Percentiles rank a stretch among this genome's conserved stretches.
phyloP scores from a whole-genome alignment of 257 asterid genomes.

The Cruciata laevipes region DNA sequence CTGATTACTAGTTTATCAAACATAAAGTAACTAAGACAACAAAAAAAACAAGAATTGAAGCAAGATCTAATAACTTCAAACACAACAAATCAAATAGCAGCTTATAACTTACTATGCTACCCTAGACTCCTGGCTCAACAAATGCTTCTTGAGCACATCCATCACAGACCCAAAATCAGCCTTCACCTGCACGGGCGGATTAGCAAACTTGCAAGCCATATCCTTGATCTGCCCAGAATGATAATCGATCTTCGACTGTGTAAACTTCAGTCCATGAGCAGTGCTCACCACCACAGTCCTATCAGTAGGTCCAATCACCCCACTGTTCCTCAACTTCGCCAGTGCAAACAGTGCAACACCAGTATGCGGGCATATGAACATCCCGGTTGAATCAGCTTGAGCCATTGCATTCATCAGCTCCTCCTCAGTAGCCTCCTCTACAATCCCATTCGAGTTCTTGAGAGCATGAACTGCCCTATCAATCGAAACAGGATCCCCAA shows the following conservation, averaged over 20 bases:
- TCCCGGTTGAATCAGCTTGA: slow-evolving; percentile 85
- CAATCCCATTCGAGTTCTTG: slow-evolving; percentile 61
- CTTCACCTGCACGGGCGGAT: slow-evolving; percentile 76
- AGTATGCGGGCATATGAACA: slow-evolving; percentile 89
- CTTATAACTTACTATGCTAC: slow-evolving; percentile 5
- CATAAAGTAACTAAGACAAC: background rate
- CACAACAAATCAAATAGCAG: background rate
- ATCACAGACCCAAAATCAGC: slow-evolving; percentile 86
- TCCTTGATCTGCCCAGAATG: slow-evolving; percentile 65
- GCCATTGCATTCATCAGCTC: slow-evolving; percentile 93
- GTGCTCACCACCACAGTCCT: slow-evolving; percentile 87
- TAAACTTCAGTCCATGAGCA: slow-evolving; percentile 90
- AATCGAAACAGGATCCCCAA: slow-evolving; percentile 85
- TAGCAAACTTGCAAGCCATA: slow-evolving; percentile 65
- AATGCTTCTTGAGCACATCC: slow-evolving; percentile 76
- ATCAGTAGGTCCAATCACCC: slow-evolving; percentile 54
- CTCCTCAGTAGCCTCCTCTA: slow-evolving; percentile 88
- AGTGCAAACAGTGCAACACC: slow-evolving; percentile 80
- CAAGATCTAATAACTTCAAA: background rate
- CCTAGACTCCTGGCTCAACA: slow-evolving; percentile 42
- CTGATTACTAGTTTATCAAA: background rate
- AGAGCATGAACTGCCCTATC: slow-evolving; percentile 76
- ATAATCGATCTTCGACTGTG: slow-evolving; percentile 70
- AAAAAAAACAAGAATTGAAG: background rate
- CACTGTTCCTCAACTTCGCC: slow-evolving; percentile 64